These are phyloP conservation scores for Torulaspora pretoriensis DNA, from an alignment of 1,139 yeast species.

Conservation along the genomic window DNA sequence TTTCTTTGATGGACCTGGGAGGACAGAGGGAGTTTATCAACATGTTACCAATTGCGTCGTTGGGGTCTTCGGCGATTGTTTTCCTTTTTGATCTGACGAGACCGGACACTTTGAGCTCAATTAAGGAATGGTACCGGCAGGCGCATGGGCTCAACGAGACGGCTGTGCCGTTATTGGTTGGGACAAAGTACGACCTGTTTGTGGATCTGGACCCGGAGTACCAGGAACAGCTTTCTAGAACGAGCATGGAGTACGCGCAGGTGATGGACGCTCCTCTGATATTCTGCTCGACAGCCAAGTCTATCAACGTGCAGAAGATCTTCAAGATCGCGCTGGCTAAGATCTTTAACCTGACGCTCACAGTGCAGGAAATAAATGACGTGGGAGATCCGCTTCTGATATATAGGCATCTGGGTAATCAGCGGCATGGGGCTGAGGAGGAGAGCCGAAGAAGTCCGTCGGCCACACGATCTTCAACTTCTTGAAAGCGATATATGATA, in stretches of 20 bases:
- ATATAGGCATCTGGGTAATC: constrained; percentile 44
- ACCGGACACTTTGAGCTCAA: constrained; percentile 76
- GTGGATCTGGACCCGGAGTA: constrained; percentile 75
- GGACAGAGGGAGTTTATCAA: constrained; percentile 95
- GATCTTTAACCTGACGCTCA: constrained; percentile 82
- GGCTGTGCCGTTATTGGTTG: constrained; percentile 88
- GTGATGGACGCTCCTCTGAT: constrained; percentile 91
- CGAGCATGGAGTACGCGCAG: constrained; percentile 80
- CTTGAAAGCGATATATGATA: constrained; percentile 1
- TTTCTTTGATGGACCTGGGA: constrained; percentile 94
- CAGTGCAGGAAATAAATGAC: constrained; percentile 75
- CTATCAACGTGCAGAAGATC: constrained; percentile 90
- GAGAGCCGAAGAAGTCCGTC: constrained; percentile 7
- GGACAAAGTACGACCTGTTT: constrained; percentile 90
- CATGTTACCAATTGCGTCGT: constrained; percentile 91
- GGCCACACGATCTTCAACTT: constrained; percentile 1
- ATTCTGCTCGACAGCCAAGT: constrained; percentile 89
- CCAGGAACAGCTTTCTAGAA: constrained; percentile 79
- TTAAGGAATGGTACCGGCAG: constrained; percentile 94
- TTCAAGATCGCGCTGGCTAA: constrained; percentile 88
- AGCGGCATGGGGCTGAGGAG: constrained; percentile 3
- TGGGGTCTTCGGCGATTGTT: constrained; percentile 89
- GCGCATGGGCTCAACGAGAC: constrained; percentile 87
- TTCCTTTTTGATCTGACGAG: constrained; percentile 92
- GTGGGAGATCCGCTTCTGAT: constrained; percentile 87